Evolutionary conservation across 768 basidiomycete genomes (phyloP).

Genomic region (Suillus subaureus): DNA sequence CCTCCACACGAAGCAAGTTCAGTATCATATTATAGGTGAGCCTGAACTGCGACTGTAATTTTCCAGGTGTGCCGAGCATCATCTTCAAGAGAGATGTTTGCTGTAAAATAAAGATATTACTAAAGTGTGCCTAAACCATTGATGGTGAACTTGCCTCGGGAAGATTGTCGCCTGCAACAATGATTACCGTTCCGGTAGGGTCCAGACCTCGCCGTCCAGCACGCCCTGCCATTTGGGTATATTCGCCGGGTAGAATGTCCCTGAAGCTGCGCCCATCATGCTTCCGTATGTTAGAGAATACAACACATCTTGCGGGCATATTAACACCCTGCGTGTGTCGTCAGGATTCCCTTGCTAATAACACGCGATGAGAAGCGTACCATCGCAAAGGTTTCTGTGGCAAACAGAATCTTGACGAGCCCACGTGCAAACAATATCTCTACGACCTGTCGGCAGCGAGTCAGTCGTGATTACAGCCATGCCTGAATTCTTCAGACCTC

Average conservation of each 20-base stretch:
- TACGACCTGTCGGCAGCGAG: constrained; percentile 63
- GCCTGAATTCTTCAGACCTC: constrained; percentile 56
- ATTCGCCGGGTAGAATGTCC: constrained; percentile 88
- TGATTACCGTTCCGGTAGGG: constrained; percentile 92
- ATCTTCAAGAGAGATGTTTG: constrained; percentile 76
- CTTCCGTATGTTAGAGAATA: constrained; percentile 93
- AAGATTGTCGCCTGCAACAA: constrained; percentile 78
- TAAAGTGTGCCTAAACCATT: background rate
- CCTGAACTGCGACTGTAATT: constrained; percentile 93
- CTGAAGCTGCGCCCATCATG: constrained; percentile 94
- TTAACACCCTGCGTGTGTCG: constrained; percentile 80
- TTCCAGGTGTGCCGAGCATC: constrained; percentile 94
- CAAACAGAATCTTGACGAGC: constrained; percentile 94
- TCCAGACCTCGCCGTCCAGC: constrained; percentile 96
- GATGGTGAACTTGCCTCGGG: constrained; percentile 68
- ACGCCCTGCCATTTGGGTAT: constrained; percentile 99
- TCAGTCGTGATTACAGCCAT: background rate
- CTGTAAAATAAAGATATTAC: constrained; percentile 39
- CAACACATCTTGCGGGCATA: constrained; percentile 98
- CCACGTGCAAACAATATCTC: constrained; percentile 96
- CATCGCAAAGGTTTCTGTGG: constrained; percentile 99
- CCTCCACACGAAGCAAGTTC: constrained; percentile 94
- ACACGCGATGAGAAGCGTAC: constrained; percentile 42
- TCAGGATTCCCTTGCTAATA: constrained; percentile 16
- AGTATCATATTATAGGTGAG: constrained; percentile 99